These are phyloP conservation scores for Epichloe glyceriae DNA, from an alignment of 2,329 filamentous ascomycete genomes.

Conservation along the genomic window DNA sequence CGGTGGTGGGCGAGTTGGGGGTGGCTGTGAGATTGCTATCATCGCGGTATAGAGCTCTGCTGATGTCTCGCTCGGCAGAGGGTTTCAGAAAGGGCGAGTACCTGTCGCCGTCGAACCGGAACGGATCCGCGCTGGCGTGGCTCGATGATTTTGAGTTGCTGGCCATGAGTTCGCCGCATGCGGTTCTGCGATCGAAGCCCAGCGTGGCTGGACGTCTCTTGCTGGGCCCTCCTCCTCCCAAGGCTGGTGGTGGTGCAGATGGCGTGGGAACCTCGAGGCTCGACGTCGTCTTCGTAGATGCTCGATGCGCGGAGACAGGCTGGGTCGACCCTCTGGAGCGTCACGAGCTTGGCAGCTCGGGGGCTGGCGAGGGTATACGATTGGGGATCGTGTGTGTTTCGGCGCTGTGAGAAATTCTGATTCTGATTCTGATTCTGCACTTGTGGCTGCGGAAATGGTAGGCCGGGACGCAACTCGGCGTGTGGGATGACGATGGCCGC, in stretches of 20 bases:
- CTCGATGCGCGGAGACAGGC: slow-evolving; percentile 3
- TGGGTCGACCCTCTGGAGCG: background rate
- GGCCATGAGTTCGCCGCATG: slow-evolving; percentile 2
- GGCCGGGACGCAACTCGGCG: background rate
- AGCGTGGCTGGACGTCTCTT: slow-evolving; percentile 6
- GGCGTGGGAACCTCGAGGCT: background rate
- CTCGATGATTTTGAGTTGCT: slow-evolving; percentile 19
- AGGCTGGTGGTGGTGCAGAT: background rate
- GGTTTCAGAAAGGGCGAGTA: slow-evolving; percentile 26
- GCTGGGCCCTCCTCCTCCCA: background rate
- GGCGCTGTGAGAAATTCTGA: background rate
- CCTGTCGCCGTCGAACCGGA: slow-evolving; percentile 29
- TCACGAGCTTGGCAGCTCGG: background rate
- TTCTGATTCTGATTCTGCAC: background rate
- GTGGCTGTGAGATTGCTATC: slow-evolving; percentile 10
- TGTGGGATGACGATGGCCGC: background rate
- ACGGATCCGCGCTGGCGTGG: slow-evolving; percentile 28
- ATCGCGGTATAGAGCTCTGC: slow-evolving; percentile 22
- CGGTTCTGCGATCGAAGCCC: slow-evolving; percentile 2
- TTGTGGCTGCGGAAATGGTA: background rate
- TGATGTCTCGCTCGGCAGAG: slow-evolving; percentile 30
- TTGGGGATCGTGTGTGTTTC: background rate
- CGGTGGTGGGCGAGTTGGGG: background rate
- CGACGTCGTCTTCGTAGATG: slow-evolving; percentile 2
- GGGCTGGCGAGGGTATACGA: background rate